Evolutionary conservation across 2,329 filamentous ascomycete genomes (phyloP).

Genomic region (Rhynchosporium secalis): DNA sequence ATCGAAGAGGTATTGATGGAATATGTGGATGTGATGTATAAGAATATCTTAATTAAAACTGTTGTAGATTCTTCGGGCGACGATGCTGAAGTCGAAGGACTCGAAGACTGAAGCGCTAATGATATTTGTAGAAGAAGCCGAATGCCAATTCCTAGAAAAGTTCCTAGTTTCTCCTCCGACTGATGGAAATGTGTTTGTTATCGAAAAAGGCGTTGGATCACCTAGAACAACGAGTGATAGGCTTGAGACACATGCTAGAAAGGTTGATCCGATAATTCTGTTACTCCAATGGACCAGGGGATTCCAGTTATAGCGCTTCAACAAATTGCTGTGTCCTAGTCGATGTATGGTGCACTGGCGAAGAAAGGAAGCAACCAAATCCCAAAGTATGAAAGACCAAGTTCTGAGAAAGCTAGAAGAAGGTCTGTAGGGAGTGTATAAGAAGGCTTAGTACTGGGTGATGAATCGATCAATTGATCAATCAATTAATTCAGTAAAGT

Average conservation of each 20-base stretch:
- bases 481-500: neutral
- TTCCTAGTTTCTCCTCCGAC: neutral
- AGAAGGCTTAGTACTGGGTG: constrained; percentile 27
- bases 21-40: constrained; percentile 22
- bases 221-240: constrained; percentile 23
- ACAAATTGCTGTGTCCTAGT: constrained; percentile 29
- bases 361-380: neutral
- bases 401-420: constrained; percentile 28
- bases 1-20: constrained; percentile 14
- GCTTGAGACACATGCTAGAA: constrained; percentile 23
- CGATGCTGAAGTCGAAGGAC: constrained; percentile 10
- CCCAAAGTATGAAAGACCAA: constrained; percentile 23
- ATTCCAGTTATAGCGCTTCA: constrained; percentile 29
- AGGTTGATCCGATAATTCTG: constrained; percentile 24
- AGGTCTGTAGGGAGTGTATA: constrained; percentile 18
- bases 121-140: constrained; percentile 15
- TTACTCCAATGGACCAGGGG: constrained; percentile 24
- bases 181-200: neutral
- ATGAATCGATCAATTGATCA: constrained; percentile 30
- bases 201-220: constrained; percentile 12
- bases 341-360: constrained; percentile 21
- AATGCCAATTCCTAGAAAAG: neutral
- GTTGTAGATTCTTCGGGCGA: constrained; percentile 14
- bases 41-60: constrained; percentile 26
- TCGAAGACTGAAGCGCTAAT: constrained; percentile 22